Evolutionary conservation across 1,139 yeast species (phyloP).

Genomic region (Arxiozyma heterogenica): DNA sequence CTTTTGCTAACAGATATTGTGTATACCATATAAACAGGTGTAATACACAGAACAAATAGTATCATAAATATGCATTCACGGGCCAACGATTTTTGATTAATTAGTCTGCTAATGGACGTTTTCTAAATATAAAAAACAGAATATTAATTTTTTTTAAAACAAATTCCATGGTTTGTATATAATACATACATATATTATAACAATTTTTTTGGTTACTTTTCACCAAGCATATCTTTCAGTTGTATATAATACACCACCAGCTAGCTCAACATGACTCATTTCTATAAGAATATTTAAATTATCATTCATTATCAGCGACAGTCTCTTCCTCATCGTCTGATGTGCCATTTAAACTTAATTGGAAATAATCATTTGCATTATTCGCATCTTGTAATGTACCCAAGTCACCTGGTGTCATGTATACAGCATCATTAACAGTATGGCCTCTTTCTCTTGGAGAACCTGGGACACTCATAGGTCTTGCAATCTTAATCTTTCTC

Average conservation of each 20-base stretch:
- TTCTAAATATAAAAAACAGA: no score
- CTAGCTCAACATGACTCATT: not conserved
- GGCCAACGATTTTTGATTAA: no score
- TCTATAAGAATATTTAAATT: not conserved
- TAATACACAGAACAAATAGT: no score
- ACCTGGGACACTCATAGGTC: conserved; percentile 94
- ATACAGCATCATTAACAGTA: conserved; percentile 34
- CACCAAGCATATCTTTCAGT: no score
- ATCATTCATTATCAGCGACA: not conserved
- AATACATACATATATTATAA: no score
- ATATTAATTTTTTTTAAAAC: no score
- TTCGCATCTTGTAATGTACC: conserved; percentile 90
- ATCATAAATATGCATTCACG: no score
- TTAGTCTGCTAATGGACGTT: no score
- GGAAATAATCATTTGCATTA: conserved; percentile 79
- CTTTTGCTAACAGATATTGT: no score
- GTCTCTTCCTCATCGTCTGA: conserved; percentile 30
- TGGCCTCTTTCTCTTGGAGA: conserved; percentile 59
- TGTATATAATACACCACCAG: not conserved
- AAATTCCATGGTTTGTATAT: no score
- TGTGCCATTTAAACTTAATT: conserved; percentile 44
- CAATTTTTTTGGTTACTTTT: no score
- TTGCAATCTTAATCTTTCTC: conserved; percentile 58
- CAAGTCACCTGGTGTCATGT: conserved; percentile 95
- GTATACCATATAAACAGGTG: no score